Base-by-base conservation (phyloP, 768 basidiomycete species). In the Mrakia blollopis region DNA sequence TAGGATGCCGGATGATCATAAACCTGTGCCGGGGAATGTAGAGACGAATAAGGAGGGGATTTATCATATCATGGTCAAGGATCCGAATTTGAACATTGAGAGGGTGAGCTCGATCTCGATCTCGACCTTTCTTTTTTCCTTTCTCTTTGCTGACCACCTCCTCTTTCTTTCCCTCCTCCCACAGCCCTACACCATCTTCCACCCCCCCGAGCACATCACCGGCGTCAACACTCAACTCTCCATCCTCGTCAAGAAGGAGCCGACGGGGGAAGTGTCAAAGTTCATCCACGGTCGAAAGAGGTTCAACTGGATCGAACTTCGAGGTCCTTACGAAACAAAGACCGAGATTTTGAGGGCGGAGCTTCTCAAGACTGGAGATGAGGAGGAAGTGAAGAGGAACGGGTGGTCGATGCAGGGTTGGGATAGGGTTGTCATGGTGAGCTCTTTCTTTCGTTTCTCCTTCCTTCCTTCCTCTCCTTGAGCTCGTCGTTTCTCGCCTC, bases 111-210 rank as follows among this genome's bases (percentile, higher is more conserved):
- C 16, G 18, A 50, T 14, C n/a, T 44, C 44, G 44, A 11, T 44
- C 37, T n/a, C 6, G 60, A 13, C 28, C 61, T 54, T 63, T 28
- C 62, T 14, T 41, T 37, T 18, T 10, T 39, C 13, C 47, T 37
- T 39, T 14, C 28, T 61, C 44, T 67, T 25, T 7, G 23, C 30
- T 35, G n/a, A n/a, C n/a, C n/a, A n/a, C n/a, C 44, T 3, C n/a
- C 30, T 11, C 10, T 73, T 52, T 23, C 35, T 28, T 52, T 68
- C 47, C 35, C 21, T 30, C 61, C n/a, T 35, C 21, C 47, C 60
- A 41, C 73, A 78, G 77, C 77, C 77, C 23, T 78, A 78, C 77
- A 78, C 77, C 32, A 74, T 75, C 72, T 74, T 78, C 52, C 65
- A 73, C 13, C 73, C 77, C 25, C 77, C 77, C 9, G 67, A 68